These are phyloP conservation scores for Blumeriella jaapii DNA, from an alignment of 2,329 filamentous ascomycete species.

Conservation along the genomic window DNA sequence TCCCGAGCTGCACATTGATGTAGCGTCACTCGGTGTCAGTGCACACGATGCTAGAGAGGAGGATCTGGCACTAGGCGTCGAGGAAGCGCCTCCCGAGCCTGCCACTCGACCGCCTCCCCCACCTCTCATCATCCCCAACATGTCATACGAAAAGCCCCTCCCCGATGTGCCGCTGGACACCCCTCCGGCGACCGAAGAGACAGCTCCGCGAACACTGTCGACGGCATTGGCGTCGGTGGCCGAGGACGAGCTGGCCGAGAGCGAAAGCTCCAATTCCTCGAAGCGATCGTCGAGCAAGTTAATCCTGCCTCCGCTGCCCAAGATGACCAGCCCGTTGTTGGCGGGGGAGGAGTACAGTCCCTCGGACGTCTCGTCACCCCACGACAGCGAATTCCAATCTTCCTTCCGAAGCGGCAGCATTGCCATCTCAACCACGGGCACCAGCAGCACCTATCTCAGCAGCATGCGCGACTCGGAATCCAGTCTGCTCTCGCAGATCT, in stretches of 20 bases:
- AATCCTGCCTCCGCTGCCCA: constrained; percentile 45
- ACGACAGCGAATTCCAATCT: constrained; percentile 39
- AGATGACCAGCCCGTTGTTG: constrained; percentile 40
- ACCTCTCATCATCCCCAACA: constrained; percentile 33
- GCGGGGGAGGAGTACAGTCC: constrained; percentile 38
- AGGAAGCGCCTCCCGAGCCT: constrained; percentile 21
- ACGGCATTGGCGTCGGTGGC: constrained; percentile 10
- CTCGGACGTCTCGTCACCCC: constrained; percentile 32
- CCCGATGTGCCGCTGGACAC: constrained; percentile 47
- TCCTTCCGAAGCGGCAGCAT: constrained; percentile 56
- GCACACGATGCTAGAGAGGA: constrained; percentile 16
- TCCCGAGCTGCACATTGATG: constrained; percentile 40
- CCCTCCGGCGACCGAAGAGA: constrained; percentile 25
- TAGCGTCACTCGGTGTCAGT: constrained; percentile 27
- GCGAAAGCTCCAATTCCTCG: constrained; percentile 20
- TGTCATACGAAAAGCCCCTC: constrained; percentile 50
- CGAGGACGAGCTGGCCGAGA: constrained; percentile 13
- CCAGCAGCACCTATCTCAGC: constrained; percentile 66
- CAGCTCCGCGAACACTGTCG: constrained; percentile 4
- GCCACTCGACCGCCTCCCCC: constrained; percentile 33
- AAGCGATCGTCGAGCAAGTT: constrained; percentile 35
- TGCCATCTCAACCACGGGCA: constrained; percentile 65
- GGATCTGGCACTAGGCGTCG: constrained; percentile 1
- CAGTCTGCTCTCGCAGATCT: constrained; percentile 69
- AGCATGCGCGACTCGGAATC: constrained; percentile 64